Percentiles rank a stretch among this genome's conserved stretches.
Evolutionary conservation across 2,329 filamentous ascomycete genomes (phyloP).

Genomic region (Didymella lethalis): DNA sequence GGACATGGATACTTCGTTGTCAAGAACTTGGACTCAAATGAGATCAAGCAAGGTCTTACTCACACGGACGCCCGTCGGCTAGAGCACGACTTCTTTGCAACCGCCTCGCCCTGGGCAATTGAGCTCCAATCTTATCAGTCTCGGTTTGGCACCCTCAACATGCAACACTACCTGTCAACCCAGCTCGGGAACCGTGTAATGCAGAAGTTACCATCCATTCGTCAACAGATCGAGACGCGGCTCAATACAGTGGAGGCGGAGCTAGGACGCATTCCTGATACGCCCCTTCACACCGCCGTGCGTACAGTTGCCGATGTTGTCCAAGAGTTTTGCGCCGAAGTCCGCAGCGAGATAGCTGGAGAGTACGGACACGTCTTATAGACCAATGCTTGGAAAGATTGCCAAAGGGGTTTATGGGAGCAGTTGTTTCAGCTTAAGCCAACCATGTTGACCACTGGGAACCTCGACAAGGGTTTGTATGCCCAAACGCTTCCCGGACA

Average conservation of each 20-base stretch:
- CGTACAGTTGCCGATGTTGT: slow-evolving; percentile 69
- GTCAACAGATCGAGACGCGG: slow-evolving; percentile 54
- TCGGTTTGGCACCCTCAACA: slow-evolving; percentile 61
- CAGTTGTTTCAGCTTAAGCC: slow-evolving; percentile 46
- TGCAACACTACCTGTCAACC: slow-evolving; percentile 59
- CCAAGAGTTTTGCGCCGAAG: slow-evolving; percentile 61
- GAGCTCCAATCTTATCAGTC: slow-evolving; percentile 50
- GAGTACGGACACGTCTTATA: slow-evolving; percentile 54
- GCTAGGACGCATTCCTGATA: slow-evolving; percentile 69
- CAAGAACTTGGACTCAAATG: slow-evolving; percentile 65
- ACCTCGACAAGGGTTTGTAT: slow-evolving; percentile 27
- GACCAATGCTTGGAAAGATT: slow-evolving; percentile 52
- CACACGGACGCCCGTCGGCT: slow-evolving; percentile 58
- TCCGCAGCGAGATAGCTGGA: slow-evolving; percentile 64
- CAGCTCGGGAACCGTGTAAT: slow-evolving; percentile 57
- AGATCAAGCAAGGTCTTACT: slow-evolving; percentile 56
- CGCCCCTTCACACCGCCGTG: slow-evolving; percentile 70
- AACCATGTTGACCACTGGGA: slow-evolving; percentile 22
- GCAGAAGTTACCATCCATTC: slow-evolving; percentile 53
- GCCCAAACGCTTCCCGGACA: slow-evolving; percentile 14
- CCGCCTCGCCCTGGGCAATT: slow-evolving; percentile 55
- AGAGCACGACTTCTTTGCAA: slow-evolving; percentile 62
- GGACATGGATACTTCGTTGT: slow-evolving; percentile 83
- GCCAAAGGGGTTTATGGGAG: slow-evolving; percentile 62
- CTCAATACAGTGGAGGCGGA: slow-evolving; percentile 63